Evolutionary conservation across 2,329 filamentous ascomycete species (phyloP), one percentile per base, ranked within the genome.

Genomic region (Paraphoma chrysanthemicola): DNA sequence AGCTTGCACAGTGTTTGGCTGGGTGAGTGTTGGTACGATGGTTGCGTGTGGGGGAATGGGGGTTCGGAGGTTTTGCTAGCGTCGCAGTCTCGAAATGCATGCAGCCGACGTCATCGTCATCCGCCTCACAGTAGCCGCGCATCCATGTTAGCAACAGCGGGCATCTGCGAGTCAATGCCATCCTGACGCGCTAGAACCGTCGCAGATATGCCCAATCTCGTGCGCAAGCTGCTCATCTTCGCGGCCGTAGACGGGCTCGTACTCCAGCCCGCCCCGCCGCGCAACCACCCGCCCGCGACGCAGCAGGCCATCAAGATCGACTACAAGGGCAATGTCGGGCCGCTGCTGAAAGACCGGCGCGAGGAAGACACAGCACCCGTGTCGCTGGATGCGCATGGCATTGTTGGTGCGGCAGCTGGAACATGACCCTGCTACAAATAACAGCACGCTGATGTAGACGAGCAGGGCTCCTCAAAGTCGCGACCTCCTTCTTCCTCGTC

Each of bases 221-320:
- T 90, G 56, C 90, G 91, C 73, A 96, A 95, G 78, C 80, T 96
- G 53, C 74, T 93, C 63, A 87, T 97, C 65, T 89, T 89, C 77
- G 92, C 93, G 53, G 88, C 92, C 28, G 86, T 89, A 51, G 93
- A 97, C 71, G 93, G 93, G 54, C 83, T 97, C 50, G 82, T 96
- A 62, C 83, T 97, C 44, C 91, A 95, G 69, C 89, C 91, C 28
- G 80, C 90, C 30, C 82, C 86, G 16, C 72, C 81, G 65, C 75
- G 87, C 69, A 75, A 78, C 70, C 85, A 88, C 70, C 83, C 85
- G 39, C 78, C 84, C 28, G 73, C 80, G 52, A 78, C 76, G 36
- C 81, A 84, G 56, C 81, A 84, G 55, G 82, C 88, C 18, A 82
- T 93, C 51, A 87, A 86, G 67, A 85, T 96, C 61, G 87, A 88